Evolutionary conservation across 208 protist genomes (phyloP).

Genomic region (Acanthamoeba triangularis): DNA sequence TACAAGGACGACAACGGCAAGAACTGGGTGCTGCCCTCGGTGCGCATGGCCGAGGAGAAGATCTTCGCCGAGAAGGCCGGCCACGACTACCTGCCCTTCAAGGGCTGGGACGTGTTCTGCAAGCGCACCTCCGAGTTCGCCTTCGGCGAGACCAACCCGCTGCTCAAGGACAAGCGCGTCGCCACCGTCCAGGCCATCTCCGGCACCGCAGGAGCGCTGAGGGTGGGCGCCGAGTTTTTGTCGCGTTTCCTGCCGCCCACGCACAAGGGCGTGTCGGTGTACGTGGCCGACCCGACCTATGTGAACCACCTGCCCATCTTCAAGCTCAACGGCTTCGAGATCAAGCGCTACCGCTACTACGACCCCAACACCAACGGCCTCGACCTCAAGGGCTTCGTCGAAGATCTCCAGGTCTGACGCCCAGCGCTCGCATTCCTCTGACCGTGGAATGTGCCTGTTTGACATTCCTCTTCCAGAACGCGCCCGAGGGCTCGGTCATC

Average conservation of each 20-base stretch:
- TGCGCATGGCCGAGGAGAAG: conserved; percentile 86
- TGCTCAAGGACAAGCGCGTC: conserved; percentile 83
- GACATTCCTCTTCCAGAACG: conserved; percentile 67
- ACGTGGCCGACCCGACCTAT: conserved; percentile 93
- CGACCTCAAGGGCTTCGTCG: conserved; percentile 89
- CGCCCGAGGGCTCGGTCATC: conserved; percentile 94
- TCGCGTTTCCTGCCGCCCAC: conserved; percentile 75
- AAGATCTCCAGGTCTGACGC: conserved; percentile 83
- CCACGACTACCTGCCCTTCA: conserved; percentile 99
- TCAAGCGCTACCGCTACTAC: conserved; percentile 89
- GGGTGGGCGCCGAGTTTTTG: conserved; percentile 76
- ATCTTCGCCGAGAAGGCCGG: conserved; percentile 86
- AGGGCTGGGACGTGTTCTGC: conserved; percentile 94
- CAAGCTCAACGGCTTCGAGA: conserved; percentile 83
- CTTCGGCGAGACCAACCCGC: conserved; percentile 91
- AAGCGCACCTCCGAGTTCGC: conserved; percentile 93
- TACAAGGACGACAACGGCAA: conserved; percentile 80
- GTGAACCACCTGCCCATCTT: conserved; percentile 90
- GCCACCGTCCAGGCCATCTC: conserved; percentile 94
- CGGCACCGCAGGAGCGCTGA: conserved; percentile 90
- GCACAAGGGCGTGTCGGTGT: conserved; percentile 81
- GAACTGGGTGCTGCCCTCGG: conserved; percentile 77
- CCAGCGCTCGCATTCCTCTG: not conserved
- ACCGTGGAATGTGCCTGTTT: not conserved
- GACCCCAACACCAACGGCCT: conserved; percentile 83